A percentile compares a stretch with the other conserved stretches of the same genome.
These are phyloP conservation scores for Neurospora sp. DNA, from an alignment of 2,329 filamentous ascomycete species.

Conservation along the genomic window DNA sequence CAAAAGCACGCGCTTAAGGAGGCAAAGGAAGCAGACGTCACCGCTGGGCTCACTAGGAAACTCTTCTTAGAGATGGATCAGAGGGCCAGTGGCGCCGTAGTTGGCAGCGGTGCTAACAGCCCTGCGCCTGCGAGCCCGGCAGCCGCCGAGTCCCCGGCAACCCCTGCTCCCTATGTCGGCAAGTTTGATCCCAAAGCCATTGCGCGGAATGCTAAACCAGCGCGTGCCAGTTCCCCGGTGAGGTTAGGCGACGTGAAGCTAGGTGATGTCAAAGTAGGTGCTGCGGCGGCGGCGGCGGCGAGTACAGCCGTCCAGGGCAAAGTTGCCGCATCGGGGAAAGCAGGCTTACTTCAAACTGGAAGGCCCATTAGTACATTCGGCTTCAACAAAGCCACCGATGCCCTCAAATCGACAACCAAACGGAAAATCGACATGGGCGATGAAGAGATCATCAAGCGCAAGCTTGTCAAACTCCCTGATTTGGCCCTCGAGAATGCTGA, in stretches of 20 bases:
- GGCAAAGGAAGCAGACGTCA: constrained; percentile 59
- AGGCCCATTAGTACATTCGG: constrained; percentile 73
- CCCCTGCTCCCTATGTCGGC: constrained; percentile 54
- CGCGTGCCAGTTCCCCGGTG: constrained; percentile 44
- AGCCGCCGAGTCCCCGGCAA: constrained; percentile 37
- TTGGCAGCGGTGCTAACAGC: constrained; percentile 4
- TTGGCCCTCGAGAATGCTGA: constrained; percentile 56
- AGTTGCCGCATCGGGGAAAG: constrained; percentile 3
- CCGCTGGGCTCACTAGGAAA: constrained; percentile 53
- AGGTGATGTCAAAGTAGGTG: constrained; percentile 13
- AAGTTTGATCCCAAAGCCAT: constrained; percentile 86
- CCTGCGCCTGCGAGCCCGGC: constrained; percentile 32
- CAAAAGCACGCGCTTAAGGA: constrained; percentile 73
- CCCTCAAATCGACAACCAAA: constrained; percentile 57
- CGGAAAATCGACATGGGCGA: constrained; percentile 78
- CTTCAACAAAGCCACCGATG: constrained; percentile 59
- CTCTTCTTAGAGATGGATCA: constrained; percentile 66
- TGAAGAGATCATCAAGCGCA: constrained; percentile 76
- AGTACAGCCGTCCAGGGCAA: constrained; percentile 30
- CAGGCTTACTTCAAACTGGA: constrained; percentile 40
- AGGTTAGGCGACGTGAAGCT: constrained; percentile 38
- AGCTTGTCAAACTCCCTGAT: constrained; percentile 81
- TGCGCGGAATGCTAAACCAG: constrained; percentile 61
- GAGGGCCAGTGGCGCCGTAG: constrained; percentile 42
- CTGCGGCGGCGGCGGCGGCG: constrained; percentile 11